These are phyloP conservation scores for Geotrichum australiense DNA, from an alignment of 1,139 yeast genomes.

Conservation along the genomic window DNA sequence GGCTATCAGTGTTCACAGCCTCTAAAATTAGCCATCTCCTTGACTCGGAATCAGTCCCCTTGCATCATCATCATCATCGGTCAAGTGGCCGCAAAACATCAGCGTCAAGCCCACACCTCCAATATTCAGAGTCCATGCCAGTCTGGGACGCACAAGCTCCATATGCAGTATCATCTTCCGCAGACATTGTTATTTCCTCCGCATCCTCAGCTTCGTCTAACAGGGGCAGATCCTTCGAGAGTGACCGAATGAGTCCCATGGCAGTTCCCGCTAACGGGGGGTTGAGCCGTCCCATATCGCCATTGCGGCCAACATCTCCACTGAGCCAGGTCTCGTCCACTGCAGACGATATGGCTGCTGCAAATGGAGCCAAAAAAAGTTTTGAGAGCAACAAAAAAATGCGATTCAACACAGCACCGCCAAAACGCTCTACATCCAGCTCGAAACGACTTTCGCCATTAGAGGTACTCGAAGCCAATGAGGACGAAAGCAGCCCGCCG, in stretches of 20 bases:
- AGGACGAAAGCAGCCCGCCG: neutral
- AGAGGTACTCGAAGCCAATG: neutral
- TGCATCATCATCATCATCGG: neutral
- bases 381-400: conserved; percentile 4
- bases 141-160: conserved; percentile 15
- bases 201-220: conserved; percentile 10
- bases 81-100: neutral
- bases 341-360: conserved; percentile 1
- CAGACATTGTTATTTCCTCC: conserved; percentile 13
- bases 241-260: conserved; percentile 7
- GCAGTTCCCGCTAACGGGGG: neutral
- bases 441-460: neutral
- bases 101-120: conserved; percentile 11
- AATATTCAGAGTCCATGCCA: conserved; percentile 16
- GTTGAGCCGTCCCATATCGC: conserved; percentile 7
- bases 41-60: neutral
- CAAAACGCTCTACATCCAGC: neutral
- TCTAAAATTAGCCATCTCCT: neutral
- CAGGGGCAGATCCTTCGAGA: conserved; percentile 4
- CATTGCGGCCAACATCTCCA: conserved; percentile 11
- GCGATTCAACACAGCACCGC: conserved; percentile 1
- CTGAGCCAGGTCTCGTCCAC: conserved; percentile 5
- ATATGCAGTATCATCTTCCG: conserved; percentile 14
- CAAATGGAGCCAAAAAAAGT: neutral
- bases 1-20: conserved; percentile 2